Base-by-base conservation (phyloP, 192 early-diverging fungal species). In the Podila epigama region DNA sequence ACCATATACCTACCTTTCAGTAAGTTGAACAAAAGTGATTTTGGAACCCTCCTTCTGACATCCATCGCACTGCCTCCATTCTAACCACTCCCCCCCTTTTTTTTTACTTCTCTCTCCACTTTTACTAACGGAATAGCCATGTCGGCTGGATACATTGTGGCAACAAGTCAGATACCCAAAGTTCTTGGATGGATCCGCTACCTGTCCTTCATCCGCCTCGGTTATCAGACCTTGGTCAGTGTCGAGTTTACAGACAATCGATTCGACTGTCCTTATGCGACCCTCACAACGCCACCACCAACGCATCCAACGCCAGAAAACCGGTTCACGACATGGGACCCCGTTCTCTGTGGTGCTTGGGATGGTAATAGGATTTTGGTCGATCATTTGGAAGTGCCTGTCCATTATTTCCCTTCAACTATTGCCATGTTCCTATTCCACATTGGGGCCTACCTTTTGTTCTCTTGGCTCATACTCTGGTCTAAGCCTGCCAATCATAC, bases 331-430 rank as follows among this genome's bases (percentile, higher is more conserved):
- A 11, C n/a, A 5, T 56, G 34, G 52, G 63, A 66, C 37, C 63
- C 53, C 0, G 20, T 50, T 0, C 5, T 8, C 1, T 66, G 65
- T 58, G 32, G 1, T 5, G n/a, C 65, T 4, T 66, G 54, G 65
- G 55, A 66, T 13, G 65, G 65, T 32, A 66, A 66, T 12, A 12
- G 29, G 20, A 58, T 58, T 10, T 25, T 66, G n/a, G 44, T 20
- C 1, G 15, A 1, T 1, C 42, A 50, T 2, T 2, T 61, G 4
- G 60, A 61, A n/a, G 44, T 16, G 6, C 11, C 29, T 2, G 13
- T 34, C 3, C 12, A 9, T 29, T 50, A 20, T 29, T 61, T 50
- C 35, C 60, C 44, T 0, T 40, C 42, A 0, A 22, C 31, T 4
- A 50, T 50, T 42, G 42, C 60, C 25, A 2, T 18, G 12, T 33